Evolutionary conservation across 148 eudicot species (phyloP), one percentile per base, ranked within the genome.

Genomic region (Salicornia ramosissima): DNA sequence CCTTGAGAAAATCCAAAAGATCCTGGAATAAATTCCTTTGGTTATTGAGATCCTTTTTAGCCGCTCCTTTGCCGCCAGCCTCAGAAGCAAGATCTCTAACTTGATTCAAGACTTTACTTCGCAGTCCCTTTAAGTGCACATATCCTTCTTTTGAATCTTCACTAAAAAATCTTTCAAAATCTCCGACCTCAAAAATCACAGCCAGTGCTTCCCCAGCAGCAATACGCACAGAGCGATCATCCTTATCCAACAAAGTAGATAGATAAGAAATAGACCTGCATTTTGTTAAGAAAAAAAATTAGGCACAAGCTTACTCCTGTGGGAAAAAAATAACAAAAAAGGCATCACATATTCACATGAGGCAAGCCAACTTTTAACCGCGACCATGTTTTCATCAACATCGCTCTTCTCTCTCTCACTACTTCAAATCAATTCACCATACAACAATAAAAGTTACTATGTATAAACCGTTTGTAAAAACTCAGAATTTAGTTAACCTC

Each of bases 151-250:
- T 65, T 42, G 77, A 45, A 26, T n/a, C 70, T 46, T 82, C 88
- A 68, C 75, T 68, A 50, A 77, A 79, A 68, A 84, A 78, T 69
- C 86, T 86, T 43, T 89, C 95, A 65, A 88, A 80, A 55, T 79
- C 77, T 36, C 90, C 96, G 1, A 81, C 63, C 78, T 93, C 97
- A 76, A 85, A 93, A 33, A 88, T 80, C 69, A 90, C 83, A 42
- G 96, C 89, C 71, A 93, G 85, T 55, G 97, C 97, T 83, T 93
- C 92, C 39, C 96, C 97, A 73, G 89, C 97, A 16, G 92, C 98
- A 65, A 93, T 87, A 39, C 97, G 98, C 45, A 90, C 77, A 36
- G 86, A 71, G 67, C 96, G 82, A 69, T 93, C 97, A 58, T 93
- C 96, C 86, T 86, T 87, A 68, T 93, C 97, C 65, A 93, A 86